phyloP scores from a whole-genome alignment of 352 stramenopile species.

The Phytophthora aleatoria region DNA sequence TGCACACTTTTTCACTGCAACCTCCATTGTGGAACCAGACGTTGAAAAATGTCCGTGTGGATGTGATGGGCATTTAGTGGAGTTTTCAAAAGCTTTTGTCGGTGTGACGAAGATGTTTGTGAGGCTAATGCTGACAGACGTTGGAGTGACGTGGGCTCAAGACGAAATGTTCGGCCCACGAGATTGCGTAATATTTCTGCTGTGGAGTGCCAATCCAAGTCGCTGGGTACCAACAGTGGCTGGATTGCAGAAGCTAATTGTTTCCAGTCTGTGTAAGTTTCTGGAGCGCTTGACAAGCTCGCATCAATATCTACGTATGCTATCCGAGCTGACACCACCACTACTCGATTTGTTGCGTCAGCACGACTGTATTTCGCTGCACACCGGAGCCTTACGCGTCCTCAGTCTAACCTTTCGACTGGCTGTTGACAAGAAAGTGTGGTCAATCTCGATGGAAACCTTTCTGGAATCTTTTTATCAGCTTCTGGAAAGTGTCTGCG shows the following conservation, averaged over 20 bases:
- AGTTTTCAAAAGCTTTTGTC: conserved; percentile 4
- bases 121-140: conserved; percentile 22
- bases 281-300: conserved; percentile 24
- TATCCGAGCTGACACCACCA: conserved; percentile 16
- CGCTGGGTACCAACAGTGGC: conserved; percentile 3
- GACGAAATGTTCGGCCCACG: conserved; percentile 27
- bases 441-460: conserved; percentile 22
- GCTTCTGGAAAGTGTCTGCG: conserved; percentile 19
- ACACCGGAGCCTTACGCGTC: conserved; percentile 20
- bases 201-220: conserved; percentile 11
- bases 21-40: conserved; percentile 4
- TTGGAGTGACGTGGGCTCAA: conserved; percentile 25
- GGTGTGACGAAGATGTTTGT: conserved; percentile 25
- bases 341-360: conserved; percentile 20
- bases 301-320: conserved; percentile 22
- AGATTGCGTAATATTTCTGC: conserved; percentile 23
- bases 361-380: conserved; percentile 6
- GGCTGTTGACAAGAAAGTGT: conserved; percentile 30
- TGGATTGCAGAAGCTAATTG: conserved; percentile 14
- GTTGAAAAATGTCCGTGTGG: conserved; percentile 17
- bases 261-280: conserved; percentile 15
- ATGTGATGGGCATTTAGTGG: conserved; percentile 3
- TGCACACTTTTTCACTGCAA: conserved; percentile 13
- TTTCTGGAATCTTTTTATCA: conserved; percentile 26
- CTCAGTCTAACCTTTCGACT: conserved; percentile 26